Evolutionary conservation across 2,329 filamentous ascomycete genomes (phyloP).

Genomic region (Coniochaeta pulveracea): DNA sequence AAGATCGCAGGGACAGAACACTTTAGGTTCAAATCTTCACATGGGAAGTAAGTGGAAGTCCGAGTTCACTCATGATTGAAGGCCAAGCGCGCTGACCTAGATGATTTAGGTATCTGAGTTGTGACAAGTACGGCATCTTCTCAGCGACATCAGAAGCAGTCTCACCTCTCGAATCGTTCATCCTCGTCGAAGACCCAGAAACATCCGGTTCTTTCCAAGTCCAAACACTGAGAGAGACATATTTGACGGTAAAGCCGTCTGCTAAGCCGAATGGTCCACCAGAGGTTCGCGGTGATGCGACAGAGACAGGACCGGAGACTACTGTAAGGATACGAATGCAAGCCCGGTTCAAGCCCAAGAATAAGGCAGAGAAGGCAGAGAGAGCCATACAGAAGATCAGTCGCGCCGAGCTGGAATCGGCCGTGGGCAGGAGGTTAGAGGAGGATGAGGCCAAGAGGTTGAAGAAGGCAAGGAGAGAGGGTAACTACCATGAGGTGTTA

Average conservation of each 20-base stretch:
- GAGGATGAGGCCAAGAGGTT: conserved; percentile 80
- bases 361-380: conserved; percentile 71
- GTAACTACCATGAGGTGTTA: conserved; percentile 80
- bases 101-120: conserved; percentile 60
- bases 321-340: conserved; percentile 84
- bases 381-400: conserved; percentile 79
- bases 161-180: conserved; percentile 72
- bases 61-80: neutral
- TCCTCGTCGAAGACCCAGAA: conserved; percentile 50
- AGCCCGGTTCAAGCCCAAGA: conserved; percentile 77
- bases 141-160: conserved; percentile 72
- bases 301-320: conserved; percentile 54
- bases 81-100: conserved; percentile 7
- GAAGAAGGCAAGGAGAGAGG: conserved; percentile 74
- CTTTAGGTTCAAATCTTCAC: conserved; percentile 80
- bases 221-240: conserved; percentile 62
- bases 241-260: conserved; percentile 47
- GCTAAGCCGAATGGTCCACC: conserved; percentile 36
- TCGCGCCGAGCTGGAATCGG: conserved; percentile 71
- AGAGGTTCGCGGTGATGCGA: conserved; percentile 68
- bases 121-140: conserved; percentile 72
- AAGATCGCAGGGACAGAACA: conserved; percentile 70
- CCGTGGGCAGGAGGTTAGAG: conserved; percentile 62
- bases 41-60: conserved; percentile 54
- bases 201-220: conserved; percentile 63